Base-by-base conservation (phyloP, 441 rosid genomes). In the Iberis amara region DNA sequence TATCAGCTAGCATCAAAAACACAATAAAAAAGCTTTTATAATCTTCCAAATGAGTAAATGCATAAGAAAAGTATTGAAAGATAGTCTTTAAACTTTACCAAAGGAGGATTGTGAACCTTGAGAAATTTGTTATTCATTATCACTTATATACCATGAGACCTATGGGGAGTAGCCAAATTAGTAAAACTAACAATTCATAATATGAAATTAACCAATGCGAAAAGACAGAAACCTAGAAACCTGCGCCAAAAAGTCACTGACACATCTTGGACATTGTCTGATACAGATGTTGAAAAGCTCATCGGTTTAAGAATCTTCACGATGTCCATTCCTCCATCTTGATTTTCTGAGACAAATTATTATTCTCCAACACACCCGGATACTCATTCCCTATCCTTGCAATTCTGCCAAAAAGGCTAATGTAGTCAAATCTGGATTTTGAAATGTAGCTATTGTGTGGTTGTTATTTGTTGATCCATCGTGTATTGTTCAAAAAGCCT, bases 131-230 rank as follows among this genome's bases (percentile, higher is more conserved):
- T 94, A 70, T 89, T 86, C 55, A 94, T 95, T 56, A 76, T 55
- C 37, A 85, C 94, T 75, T 89, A 89, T 68, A 73, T 71, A 54
- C 95, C 96, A 74, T 94, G 91, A 39, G 96, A 78, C 75, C 97
- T 94, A 64, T 62, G 45, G 41, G 39, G 32, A 37, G 59, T 49
- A 14, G 24, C 21, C 42, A 40, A 50, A 44, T 46, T 47, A 47
- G 57, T 57, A 2, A 30, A n/a, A 21, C 5, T 45, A 13, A 32
- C 4, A 42, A 31, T 1, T 21, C 14, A 11, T 37, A 52, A 39
- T 32, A 3, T 36, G 33, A 41, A 32, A 64, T 44, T 32, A 40
- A 35, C 31, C 56, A 42, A 31, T 38, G 41, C 4, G 27, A n/a
- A n/a, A 46, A 68, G 72, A 12, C 44, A 76, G 85, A 57, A 71